Evolutionary conservation across 2,329 filamentous ascomycete genomes (phyloP).

Genomic region (Didymella glomerata): DNA sequence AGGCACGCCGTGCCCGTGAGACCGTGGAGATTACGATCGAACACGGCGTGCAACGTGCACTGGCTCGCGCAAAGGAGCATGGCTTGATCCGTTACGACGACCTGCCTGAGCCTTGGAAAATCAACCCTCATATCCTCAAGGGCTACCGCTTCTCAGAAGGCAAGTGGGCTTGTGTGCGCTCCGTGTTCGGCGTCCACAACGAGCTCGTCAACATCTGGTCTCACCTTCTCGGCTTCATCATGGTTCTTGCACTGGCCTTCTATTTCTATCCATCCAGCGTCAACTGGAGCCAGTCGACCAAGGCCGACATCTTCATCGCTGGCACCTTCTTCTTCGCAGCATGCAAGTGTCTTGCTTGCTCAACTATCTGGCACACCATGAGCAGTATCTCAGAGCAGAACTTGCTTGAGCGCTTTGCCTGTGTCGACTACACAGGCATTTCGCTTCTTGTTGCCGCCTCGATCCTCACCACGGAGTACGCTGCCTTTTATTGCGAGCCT

Average conservation of each 20-base stretch:
- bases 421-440: conserved; percentile 98
- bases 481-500: conserved; percentile 97
- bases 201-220: conserved; percentile 99
- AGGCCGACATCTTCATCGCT: conserved; percentile 87
- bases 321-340: conserved; percentile 96
- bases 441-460: conserved; percentile 92
- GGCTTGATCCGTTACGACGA: conserved; percentile 90
- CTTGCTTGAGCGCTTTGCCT: conserved; percentile 93
- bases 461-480: conserved; percentile 98
- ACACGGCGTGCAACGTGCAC: conserved; percentile 82
- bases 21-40: conserved; percentile 69
- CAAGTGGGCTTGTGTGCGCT: conserved; percentile 86
- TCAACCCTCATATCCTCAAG: conserved; percentile 90
- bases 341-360: conserved; percentile 93
- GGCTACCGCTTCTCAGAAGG: conserved; percentile 95
- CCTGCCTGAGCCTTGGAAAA: conserved; percentile 87
- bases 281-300: conserved; percentile 87
- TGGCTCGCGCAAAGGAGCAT: conserved; percentile 76
- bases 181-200: conserved; percentile 85
- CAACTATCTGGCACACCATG: conserved; percentile 98
- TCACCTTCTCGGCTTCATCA: conserved; percentile 85
- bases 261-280: conserved; percentile 92
- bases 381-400: conserved; percentile 91
- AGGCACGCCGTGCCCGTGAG: conserved; percentile 82
- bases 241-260: conserved; percentile 88